These are phyloP conservation scores for Lachancea dasiensis DNA, from an alignment of 805 yeast species.

Conservation along the genomic window DNA sequence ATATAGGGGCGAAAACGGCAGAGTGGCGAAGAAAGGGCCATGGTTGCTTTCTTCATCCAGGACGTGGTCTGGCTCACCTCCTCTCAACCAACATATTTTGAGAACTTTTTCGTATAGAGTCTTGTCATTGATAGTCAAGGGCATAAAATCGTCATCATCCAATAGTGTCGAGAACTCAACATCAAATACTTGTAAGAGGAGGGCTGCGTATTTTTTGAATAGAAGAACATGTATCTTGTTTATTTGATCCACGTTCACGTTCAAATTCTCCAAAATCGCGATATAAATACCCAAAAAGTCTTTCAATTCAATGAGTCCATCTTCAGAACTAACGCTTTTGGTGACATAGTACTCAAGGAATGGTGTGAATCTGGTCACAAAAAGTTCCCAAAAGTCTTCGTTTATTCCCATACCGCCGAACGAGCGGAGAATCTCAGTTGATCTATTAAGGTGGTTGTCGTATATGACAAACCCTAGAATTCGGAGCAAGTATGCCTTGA, in stretches of 20 bases:
- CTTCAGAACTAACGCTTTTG: constrained; percentile 36
- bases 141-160: constrained; percentile 82
- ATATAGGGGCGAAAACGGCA: constrained; percentile 86
- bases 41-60: constrained; percentile 7
- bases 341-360: constrained; percentile 45
- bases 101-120: constrained; percentile 58
- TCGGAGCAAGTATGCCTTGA: constrained; percentile 53
- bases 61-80: constrained; percentile 38
- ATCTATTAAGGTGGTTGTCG: constrained; percentile 61
- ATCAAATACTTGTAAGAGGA: constrained; percentile 49
- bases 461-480: constrained; percentile 71
- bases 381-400: constrained; percentile 70
- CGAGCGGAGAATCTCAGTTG: constrained; percentile 60
- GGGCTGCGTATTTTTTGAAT: constrained; percentile 56
- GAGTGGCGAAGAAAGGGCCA: constrained; percentile 48
- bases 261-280: constrained; percentile 71
- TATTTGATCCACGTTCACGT: constrained; percentile 51
- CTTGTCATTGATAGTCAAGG: constrained; percentile 59
- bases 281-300: constrained; percentile 61
- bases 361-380: constrained; percentile 53
- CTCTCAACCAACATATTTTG: constrained; percentile 63
- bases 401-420: constrained; percentile 48
- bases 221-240: constrained; percentile 55
- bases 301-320: constrained; percentile 50
- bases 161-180: constrained; percentile 56